Base-by-base conservation (phyloP, 2,329 filamentous ascomycete species). In the Colletotrichum sp. region DNA sequence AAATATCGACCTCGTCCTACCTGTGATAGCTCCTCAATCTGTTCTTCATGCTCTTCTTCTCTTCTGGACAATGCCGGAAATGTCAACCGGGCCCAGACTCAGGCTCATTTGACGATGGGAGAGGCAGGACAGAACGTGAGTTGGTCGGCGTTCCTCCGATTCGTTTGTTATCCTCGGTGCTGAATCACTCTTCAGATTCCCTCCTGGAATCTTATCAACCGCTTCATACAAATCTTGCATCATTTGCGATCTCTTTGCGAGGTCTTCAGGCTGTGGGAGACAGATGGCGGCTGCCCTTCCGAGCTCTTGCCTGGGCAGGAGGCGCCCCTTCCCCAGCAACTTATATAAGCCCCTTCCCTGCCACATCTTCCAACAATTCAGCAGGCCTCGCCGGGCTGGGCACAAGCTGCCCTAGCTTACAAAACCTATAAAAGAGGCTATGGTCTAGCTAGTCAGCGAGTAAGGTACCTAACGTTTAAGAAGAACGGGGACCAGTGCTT, bases 11-110 rank as follows among this genome's bases (percentile, higher is more conserved):
- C n/a, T n/a, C n/a, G n/a, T n/a, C n/a, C n/a, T n/a, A n/a, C n/a
- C n/a, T n/a, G n/a, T n/a, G n/a, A n/a, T n/a, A n/a, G n/a, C 39
- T 44, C 9, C 5, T n/a, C 1, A 0, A 18, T 10, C 5, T 0
- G 44, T 49, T 3, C 18, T n/a, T 3, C 10, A 2, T 7, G 44
- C n/a, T 49, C 44, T 49, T 44, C 16, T 36, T 21, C 18, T 49
- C 44, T 49, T 13, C 9, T 0, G 44, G 18, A 49, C 0, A 49
- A 12, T 49, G 44, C 44, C 2, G 5, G 10, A 49, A 7, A 7
- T 21, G 44, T 21, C 6, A 49, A 3, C 9, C 10, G n/a, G 18
- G n/a, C 44, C 44, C 44, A 21, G 39, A 12, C 18, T 49, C 3
- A 21, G 39, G 44, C 18, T 21, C 18, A 3, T 6, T 49, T 0